Conservation (phyloP, 257 asterid species). For the Solanum commersonii region DNA sequence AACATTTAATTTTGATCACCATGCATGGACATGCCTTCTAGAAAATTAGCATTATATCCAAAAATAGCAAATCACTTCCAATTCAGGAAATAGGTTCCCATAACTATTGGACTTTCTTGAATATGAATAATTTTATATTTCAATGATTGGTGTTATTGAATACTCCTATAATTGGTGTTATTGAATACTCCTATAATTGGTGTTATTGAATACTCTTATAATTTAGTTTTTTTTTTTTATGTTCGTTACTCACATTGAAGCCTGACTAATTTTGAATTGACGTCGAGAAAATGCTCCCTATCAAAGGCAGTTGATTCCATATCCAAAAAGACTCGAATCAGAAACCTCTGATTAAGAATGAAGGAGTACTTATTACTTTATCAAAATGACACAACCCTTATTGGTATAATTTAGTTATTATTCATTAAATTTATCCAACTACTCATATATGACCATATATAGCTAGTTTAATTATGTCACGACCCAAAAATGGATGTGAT, state of each 20-base stretch:
- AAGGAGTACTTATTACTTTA: too few relatives aligned
- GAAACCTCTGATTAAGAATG: accelerated
- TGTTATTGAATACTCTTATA: not conserved
- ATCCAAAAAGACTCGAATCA: too few relatives aligned
- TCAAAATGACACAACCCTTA: too few relatives aligned
- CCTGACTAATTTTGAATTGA: too few relatives aligned
- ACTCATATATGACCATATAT: not conserved
- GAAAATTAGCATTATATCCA: not conserved
- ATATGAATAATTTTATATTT: not conserved
- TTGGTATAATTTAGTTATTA: not conserved
- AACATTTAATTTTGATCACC: not conserved
- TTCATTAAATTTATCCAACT: not conserved
- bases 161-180: not conserved
- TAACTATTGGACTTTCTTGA: not conserved
- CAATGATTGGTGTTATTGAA: not conserved
- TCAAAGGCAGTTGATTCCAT: too few relatives aligned
- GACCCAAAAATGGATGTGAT: too few relatives aligned
- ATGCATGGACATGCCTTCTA: not conserved
- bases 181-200: too few relatives aligned
- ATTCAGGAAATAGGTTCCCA: not conserved
- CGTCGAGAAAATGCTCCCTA: accelerated
- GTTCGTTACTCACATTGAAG: too few relatives aligned
- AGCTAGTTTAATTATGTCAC: not conserved
- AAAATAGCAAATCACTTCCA: not conserved
- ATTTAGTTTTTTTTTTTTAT: accelerated